phyloP scores from a whole-genome alignment of 768 basidiomycete genomes.

The Auricularia auricula-judae region DNA sequence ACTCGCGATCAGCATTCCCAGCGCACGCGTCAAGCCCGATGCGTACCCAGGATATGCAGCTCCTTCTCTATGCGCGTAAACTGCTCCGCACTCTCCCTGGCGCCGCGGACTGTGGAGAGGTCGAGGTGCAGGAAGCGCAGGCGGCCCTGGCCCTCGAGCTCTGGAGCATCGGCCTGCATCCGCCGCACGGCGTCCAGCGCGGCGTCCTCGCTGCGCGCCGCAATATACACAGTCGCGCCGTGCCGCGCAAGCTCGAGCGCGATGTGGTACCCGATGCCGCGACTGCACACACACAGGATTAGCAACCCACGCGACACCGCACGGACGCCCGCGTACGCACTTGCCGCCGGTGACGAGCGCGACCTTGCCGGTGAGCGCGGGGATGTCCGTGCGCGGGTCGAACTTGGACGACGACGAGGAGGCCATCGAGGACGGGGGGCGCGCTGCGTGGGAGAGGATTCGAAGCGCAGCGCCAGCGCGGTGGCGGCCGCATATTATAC shows the following conservation, averaged over 20 bases:
- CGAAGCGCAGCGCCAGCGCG: background rate
- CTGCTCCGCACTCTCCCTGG: background rate
- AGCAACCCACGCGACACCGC: constrained; percentile 14
- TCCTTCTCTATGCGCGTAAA: background rate
- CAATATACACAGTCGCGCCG: constrained; percentile 32
- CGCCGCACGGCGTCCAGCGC: constrained; percentile 27
- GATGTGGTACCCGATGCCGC: constrained; percentile 41
- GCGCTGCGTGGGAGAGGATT: no score
- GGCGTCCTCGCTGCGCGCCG: background rate
- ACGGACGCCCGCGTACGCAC: constrained; percentile 20
- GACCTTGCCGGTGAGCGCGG: constrained; percentile 40
- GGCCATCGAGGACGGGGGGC: background rate
- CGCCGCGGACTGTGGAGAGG: background rate
- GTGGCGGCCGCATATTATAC: no score
- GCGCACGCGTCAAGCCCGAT: constrained; percentile 4
- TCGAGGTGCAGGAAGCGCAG: background rate
- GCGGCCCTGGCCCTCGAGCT: background rate
- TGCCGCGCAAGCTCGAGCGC: constrained; percentile 40
- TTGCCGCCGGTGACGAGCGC: constrained; percentile 48
- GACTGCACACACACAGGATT: constrained; percentile 15
- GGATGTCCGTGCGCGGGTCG: constrained; percentile 29
- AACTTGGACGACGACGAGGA: constrained; percentile 14
- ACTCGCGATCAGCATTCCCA: background rate
- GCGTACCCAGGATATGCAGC: background rate
- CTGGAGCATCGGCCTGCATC: constrained; percentile 14